Conservation (phyloP, 306 rosid genomes). For the Medicago lupulina region DNA sequence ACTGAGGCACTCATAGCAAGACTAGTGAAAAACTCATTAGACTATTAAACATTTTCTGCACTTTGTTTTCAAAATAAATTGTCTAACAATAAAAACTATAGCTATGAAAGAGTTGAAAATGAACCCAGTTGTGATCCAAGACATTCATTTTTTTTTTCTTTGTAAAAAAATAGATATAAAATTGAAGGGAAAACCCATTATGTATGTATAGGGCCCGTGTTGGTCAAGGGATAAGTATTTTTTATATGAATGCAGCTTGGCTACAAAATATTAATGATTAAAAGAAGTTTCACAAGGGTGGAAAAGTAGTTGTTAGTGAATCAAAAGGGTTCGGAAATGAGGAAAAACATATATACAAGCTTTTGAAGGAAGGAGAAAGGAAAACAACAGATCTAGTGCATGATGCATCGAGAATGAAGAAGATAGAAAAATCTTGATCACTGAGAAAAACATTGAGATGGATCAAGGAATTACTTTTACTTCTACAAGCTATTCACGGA, state of each 20-base stretch:
- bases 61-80: constrained; percentile 21
- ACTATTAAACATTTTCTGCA: constrained; percentile 30
- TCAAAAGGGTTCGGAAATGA: constrained; percentile 23
- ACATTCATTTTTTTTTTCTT: neutral
- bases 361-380: neutral
- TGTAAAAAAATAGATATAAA: too few species aligned
- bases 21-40: neutral
- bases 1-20: constrained; percentile 1
- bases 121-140: constrained; percentile 1
- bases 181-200: too few species aligned
- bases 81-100: constrained; percentile 6
- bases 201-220: neutral
- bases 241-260: neutral
- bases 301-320: constrained; percentile 25
- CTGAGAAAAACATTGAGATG: constrained; percentile 12
- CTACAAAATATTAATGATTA: constrained; percentile 25
- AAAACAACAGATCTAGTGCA: neutral
- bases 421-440: constrained; percentile 1
- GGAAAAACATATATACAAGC: constrained; percentile 21
- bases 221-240: constrained; percentile 22
- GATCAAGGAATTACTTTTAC: neutral
- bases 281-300: constrained; percentile 10
- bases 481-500: constrained; percentile 1
- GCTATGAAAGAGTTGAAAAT: constrained; percentile 3
- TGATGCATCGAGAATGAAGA: neutral